Evolutionary conservation across 164 flowering plant species (phyloP).

Genomic region (Akebia trifoliata): DNA sequence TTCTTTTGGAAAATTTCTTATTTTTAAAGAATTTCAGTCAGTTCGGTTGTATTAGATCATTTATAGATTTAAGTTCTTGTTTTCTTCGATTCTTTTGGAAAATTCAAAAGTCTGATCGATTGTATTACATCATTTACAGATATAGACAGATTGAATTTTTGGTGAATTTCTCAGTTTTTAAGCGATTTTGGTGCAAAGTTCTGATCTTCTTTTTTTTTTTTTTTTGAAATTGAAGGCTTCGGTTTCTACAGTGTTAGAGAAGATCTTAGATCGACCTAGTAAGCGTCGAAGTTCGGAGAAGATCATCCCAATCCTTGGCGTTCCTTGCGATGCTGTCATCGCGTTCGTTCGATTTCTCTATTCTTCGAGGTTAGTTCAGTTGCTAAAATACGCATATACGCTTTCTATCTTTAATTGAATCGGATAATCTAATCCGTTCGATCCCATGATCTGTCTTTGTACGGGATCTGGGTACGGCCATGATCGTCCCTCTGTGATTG

Average conservation of each 20-base stretch:
- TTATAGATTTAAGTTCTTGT: too few species aligned
- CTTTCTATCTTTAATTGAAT: too few species aligned
- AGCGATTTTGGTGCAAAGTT: not conserved
- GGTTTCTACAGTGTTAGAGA: constrained; percentile 69
- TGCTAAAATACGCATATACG: not conserved
- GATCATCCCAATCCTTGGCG: constrained; percentile 65
- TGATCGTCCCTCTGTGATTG: too few species aligned
- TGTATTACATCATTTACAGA: too few species aligned
- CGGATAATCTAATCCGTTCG: too few species aligned
- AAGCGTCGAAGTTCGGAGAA: constrained; percentile 40
- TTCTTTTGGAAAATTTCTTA: not conserved
- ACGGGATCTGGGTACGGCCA: too few species aligned
- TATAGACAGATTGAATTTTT: too few species aligned
- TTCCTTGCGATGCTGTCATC: constrained; percentile 64
- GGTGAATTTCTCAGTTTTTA: not conserved
- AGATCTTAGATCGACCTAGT: constrained; percentile 45
- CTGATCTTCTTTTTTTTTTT: not conserved
- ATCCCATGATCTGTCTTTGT: too few species aligned
- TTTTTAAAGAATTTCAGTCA: not conserved
- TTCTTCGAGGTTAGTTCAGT: constrained; percentile 42
- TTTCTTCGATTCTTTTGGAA: too few species aligned
- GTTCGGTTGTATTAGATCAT: too few species aligned
- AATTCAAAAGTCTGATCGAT: too few species aligned
- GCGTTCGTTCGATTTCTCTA: constrained; percentile 69
- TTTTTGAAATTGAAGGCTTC: constrained; percentile 41